A percentile compares a stretch with the other conserved stretches of the same genome.
Evolutionary conservation across 805 yeast genomes (phyloP).

Genomic region (Metschnikowia cerradonensis): DNA sequence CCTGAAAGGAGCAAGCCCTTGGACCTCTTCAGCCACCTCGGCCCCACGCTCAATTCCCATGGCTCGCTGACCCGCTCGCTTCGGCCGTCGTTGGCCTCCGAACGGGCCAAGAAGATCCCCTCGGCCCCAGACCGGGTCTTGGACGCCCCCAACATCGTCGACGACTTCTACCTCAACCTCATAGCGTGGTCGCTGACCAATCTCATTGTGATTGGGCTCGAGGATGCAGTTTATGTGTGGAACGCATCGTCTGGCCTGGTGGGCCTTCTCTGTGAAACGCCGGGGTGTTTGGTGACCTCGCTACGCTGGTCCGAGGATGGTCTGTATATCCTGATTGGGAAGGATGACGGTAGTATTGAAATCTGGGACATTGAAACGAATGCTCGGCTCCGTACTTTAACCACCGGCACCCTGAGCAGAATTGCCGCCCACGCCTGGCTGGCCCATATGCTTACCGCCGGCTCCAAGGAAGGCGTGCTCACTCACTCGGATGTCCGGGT

Average conservation of each 20-base stretch:
- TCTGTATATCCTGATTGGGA: slow-evolving; percentile 77
- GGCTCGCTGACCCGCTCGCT: slow-evolving; percentile 21
- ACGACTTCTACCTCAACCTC: slow-evolving; percentile 86
- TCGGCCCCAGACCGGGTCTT: slow-evolving; percentile 88
- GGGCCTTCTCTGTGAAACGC: slow-evolving; percentile 55
- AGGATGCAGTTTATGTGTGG: slow-evolving; percentile 83
- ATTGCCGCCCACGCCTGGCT: slow-evolving; percentile 85
- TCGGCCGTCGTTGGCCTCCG: slow-evolving; percentile 52
- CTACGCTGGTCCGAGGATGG: slow-evolving; percentile 92
- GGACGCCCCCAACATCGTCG: slow-evolving; percentile 93
- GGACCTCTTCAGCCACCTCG: slow-evolving; percentile 28
- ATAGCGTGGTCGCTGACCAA: slow-evolving; percentile 85
- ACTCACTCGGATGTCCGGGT: slow-evolving; percentile 88
- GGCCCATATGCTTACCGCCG: slow-evolving; percentile 76
- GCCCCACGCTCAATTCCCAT: slow-evolving; percentile 14
- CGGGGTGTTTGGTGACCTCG: slow-evolving; percentile 55
- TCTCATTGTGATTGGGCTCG: slow-evolving; percentile 83
- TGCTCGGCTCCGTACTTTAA: slow-evolving; percentile 73
- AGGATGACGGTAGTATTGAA: slow-evolving; percentile 78
- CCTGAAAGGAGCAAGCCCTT: slow-evolving; percentile 52
- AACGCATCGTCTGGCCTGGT: slow-evolving; percentile 82
- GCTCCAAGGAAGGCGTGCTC: slow-evolving; percentile 79
- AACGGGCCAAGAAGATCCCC: slow-evolving; percentile 73
- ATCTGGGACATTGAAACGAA: slow-evolving; percentile 89
- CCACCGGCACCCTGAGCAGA: slow-evolving; percentile 57